phyloP scores from a whole-genome alignment of 441 rosid genomes.

The Bruguiera hainesii region DNA sequence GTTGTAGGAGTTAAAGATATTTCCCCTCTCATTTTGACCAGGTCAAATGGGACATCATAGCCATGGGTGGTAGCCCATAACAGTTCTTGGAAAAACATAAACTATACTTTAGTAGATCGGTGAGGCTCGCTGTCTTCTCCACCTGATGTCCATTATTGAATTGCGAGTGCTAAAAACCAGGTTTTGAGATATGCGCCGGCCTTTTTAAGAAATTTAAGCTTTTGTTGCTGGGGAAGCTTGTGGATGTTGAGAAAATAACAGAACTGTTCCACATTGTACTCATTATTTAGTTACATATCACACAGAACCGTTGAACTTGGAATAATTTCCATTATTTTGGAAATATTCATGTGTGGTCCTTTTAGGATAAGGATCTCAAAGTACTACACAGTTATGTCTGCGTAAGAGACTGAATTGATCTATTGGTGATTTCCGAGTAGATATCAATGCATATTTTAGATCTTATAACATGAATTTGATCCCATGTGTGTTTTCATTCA shows the following conservation, averaged over 20 bases:
- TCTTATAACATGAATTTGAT: neutral
- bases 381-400: neutral
- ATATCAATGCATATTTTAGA: conserved; percentile 6
- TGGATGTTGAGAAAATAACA: conserved; percentile 27
- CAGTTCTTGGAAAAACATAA: neutral
- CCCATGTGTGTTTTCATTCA: neutral
- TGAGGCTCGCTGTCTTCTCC: neutral
- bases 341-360: too few relatives aligned
- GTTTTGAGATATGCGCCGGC: conserved; percentile 25
- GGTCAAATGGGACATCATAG: conserved; percentile 5
- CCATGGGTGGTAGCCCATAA: neutral
- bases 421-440: conserved; percentile 29
- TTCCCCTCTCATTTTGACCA: conserved; percentile 18
- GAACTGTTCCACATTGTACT: conserved; percentile 12
- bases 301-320: neutral
- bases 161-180: conserved; percentile 29
- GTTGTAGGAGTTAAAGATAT: too few relatives aligned
- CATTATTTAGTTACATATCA: neutral
- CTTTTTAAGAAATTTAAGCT: conserved; percentile 19
- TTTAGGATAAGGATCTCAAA: neutral
- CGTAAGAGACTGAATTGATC: conserved; percentile 3
- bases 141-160: conserved; percentile 20
- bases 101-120: neutral
- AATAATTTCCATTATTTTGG: neutral
- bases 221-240: conserved; percentile 29